phyloP scores from a whole-genome alignment of 75 land plant species.

The Isoetes taiwanensis region DNA sequence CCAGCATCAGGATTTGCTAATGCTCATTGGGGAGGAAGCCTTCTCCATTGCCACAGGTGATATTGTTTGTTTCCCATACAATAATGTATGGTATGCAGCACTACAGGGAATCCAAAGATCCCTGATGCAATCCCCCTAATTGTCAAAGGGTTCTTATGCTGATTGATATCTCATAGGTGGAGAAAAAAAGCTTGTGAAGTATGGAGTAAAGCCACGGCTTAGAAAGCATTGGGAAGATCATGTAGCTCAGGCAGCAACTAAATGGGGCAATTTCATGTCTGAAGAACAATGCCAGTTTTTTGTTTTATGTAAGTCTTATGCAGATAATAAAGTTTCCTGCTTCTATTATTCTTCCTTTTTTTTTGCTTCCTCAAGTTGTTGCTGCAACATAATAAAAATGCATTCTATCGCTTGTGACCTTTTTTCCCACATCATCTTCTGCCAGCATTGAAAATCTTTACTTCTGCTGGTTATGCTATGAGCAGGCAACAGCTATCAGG shows the following conservation, averaged over 20 bases:
- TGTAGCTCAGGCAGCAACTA: conserved; percentile 16
- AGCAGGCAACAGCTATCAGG: conserved; percentile 75
- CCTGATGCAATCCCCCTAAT: no score
- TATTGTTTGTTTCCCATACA: no score
- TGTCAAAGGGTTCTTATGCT: no score
- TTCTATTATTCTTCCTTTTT: background rate
- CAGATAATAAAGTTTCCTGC: background rate
- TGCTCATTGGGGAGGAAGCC: conserved; percentile 47
- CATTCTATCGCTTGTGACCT: no score
- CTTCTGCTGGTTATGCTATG: background rate
- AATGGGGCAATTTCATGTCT: conserved; percentile 46
- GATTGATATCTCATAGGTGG: no score
- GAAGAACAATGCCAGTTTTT: conserved; percentile 59
- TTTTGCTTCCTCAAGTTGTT: background rate
- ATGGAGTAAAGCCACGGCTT: conserved; percentile 43
- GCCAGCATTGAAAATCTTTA: background rate
- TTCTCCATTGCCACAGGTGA: no score
- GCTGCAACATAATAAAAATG: no score
- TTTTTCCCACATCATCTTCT: background rate
- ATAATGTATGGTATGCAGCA: no score
- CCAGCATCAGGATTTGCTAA: conserved; percentile 34
- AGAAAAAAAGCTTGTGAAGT: conserved; percentile 11
- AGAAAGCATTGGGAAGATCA: conserved; percentile 44
- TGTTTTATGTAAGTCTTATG: conserved; percentile 52
- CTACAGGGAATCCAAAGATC: no score